These are phyloP conservation scores for Bocquillonia castaneifolia DNA, from an alignment of 441 rosid species.

Conservation along the genomic window DNA sequence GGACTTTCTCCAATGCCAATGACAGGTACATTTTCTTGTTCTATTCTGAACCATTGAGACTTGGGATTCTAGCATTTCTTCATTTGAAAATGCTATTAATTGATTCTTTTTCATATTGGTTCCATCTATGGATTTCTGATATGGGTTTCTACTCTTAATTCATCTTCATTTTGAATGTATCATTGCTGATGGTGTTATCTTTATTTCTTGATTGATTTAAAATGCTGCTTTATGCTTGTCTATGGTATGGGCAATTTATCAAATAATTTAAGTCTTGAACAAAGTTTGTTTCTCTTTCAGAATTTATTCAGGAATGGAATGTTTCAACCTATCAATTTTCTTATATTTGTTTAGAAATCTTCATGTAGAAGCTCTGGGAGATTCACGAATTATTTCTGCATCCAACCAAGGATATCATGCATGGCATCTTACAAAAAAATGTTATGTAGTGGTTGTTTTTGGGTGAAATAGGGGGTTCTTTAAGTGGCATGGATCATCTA, in stretches of 20 bases:
- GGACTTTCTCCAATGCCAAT: slow-evolving; percentile 29
- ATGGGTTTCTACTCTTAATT: neutral
- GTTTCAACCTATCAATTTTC: neutral
- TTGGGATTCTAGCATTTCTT: neutral
- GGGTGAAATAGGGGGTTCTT: neutral
- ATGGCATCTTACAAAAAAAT: neutral
- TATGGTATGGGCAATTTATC: neutral
- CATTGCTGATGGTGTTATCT: neutral
- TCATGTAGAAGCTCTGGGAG: neutral
- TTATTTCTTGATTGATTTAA: too few relatives aligned
- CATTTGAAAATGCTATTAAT: neutral
- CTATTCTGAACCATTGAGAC: neutral
- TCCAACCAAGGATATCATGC: neutral
- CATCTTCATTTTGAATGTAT: neutral
- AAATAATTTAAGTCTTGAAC: neutral
- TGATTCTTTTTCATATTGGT: neutral
- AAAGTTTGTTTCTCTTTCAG: neutral
- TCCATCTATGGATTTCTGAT: neutral
- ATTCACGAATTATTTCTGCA: neutral
- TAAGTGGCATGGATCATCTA: neutral
- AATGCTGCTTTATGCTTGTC: neutral
- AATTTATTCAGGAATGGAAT: neutral
- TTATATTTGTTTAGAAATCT: too few relatives aligned
- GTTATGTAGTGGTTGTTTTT: neutral
- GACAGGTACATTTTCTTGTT: slow-evolving; percentile 19